Evolutionary conservation across 257 asterid genomes (phyloP), one percentile per base, ranked within the genome.

Genomic region (Nicotiana tabacum): DNA sequence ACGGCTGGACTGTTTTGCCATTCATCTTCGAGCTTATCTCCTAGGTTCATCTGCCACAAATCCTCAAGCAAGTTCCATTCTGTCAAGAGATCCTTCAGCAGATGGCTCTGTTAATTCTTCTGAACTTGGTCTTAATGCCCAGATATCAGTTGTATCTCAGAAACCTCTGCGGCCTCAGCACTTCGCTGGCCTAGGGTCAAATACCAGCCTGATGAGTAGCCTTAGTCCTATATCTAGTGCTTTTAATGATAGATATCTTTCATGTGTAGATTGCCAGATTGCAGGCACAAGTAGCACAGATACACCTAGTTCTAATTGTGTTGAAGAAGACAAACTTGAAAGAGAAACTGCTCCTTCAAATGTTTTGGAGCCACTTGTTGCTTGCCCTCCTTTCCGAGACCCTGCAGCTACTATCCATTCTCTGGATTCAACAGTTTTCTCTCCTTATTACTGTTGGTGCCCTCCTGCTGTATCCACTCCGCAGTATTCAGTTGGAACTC

Each of bases 381-480:
- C 82, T 17, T 90, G 85, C 18, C 39, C 83, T 27, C 92, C 91
- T 1, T 74, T 67, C 67, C 48, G 87, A 35, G 85, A 82, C 84
- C 89, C 90, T 9, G 91, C 88, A 80, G 72, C 77, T 9, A 87
- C 84, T 82, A 60, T 88, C 69, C 88, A 91, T 55, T 80, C 84
- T 3, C 81, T 89, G 33, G 90, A 84, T 43, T 82, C 93, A 3
- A 82, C 92, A 24, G 84, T 90, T 11, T 69, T 90, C 70, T 89
- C 98, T 77, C 98, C 98, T 79, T 90, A 87, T 72, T 96, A 94
- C 83, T 94, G 98, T 87, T 93, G 97, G 97, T 95, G 99, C 66
- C 99, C 99, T 70, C 92, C 97, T 24, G 89, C 87, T 82, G 92
- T 88, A 35, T 88, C 95, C 15, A 76, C 91, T 6, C 82, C 86